Evolutionary conservation across 768 basidiomycete genomes (phyloP), one percentile per base, ranked within the genome.

Genomic region (Mrakia frigida): DNA sequence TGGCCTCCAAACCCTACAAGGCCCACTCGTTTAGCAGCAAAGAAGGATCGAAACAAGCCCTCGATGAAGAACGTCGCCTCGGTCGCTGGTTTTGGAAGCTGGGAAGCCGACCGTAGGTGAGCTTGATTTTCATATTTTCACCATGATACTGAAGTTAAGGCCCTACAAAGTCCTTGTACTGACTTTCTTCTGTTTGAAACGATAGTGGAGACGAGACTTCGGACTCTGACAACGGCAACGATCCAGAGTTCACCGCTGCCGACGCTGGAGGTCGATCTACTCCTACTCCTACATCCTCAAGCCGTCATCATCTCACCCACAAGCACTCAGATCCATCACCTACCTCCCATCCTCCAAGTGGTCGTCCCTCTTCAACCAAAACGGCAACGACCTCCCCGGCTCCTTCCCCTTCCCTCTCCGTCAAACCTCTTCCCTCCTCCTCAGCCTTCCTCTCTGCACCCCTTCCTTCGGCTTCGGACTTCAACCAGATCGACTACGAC

Each of bases 401-500:
- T 37, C 61, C 61, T 21, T 73, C 72, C 35, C 72, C 72, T 11
- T 61, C 72, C 56, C 33, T 73, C 25, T 63, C 72, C 6, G 14
- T 25, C 5, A 37, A 43, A 31, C 72, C 72, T 2, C 72, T 73
- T 25, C 72, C 72, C 13, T 35, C 39, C 16, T 28, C 25, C 18
- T 73, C 60, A 14, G 46, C 46, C 46, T 21, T 18, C 28, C 39
- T 28, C 16, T 43, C 72, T 10, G 56, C 60, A 1, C 39, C 18
- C 59, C 2, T 46, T n/a, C 56, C 53, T 43, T 18, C 35, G 33
- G 2, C n/a, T 41, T 59, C 23, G n/a, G 37, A 73, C 70, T 50
- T 73, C 56, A n/a, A 59, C 52, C 31, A 33, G 16, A 33, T 3
- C 43, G 82, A 83, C 46, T 86, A 83, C 79, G 82, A 84, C 25